Evolutionary conservation across 2,329 filamentous ascomycete species (phyloP), one percentile per base, ranked within the genome.

Genomic region (Penicillium capsulatum): DNA sequence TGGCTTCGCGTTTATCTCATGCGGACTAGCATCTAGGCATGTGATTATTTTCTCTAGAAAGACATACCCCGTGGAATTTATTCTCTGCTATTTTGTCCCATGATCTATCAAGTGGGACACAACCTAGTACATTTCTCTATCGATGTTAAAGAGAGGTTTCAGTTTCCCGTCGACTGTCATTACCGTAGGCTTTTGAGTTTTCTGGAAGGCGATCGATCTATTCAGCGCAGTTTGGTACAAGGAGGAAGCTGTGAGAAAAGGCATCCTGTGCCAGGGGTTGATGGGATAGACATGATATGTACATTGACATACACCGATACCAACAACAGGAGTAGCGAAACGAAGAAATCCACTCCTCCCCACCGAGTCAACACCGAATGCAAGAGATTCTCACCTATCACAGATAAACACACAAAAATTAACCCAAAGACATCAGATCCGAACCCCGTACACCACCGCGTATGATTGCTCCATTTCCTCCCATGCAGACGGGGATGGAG

Each of bases 401-500:
- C 10, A 37, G 19, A 19, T 24, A 38, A 27, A 24, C 17, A n/a
- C n/a, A 34, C 19, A 29, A 34, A 19, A 39, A n/a, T 16, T 28
- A 16, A 20, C 26, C 34, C 26, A 28, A 38, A 36, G 17, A 29
- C 24, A 17, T 35, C 20, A 36, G 13, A 32, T 32, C 22, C 33
- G 44, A 34, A 44, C 41, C 28, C 36, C 32, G 15, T 34, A 43
- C 38, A 45, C 31, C 45, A 40, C 35, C 31, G 26, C 40, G 36
- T 39, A 38, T 38, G 31, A 38, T 17, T 37, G 30, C 17, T 14
- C 33, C 34, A 8, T 34, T 45, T 40, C 34, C 30, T 22, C 38
- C 38, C 38, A 51, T 47, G 42, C 46, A 45, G 37, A 36, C 36
- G 39, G 16, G 22, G 26, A 40, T 20, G 31, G 38, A 32, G 15